A percentile compares a stretch with the other conserved stretches of the same genome.
These are phyloP conservation scores for Wickerhamomyces tratensis DNA, from an alignment of 805 yeast species.

Conservation along the genomic window DNA sequence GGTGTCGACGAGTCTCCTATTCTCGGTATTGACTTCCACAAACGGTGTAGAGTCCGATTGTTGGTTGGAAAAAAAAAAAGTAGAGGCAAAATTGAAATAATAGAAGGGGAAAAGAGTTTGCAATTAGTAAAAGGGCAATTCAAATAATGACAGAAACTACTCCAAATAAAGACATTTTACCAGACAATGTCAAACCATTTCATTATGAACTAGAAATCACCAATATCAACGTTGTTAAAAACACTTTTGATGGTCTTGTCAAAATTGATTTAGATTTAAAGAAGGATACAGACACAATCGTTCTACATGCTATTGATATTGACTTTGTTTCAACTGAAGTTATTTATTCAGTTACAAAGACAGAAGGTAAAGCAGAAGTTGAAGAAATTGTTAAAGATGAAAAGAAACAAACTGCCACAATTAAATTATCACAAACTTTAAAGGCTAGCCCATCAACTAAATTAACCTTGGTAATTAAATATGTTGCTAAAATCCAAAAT, in stretches of 20 bases:
- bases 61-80: too few species aligned
- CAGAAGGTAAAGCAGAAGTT: constrained; percentile 12
- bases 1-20: too few species aligned
- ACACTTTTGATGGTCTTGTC: constrained; percentile 48
- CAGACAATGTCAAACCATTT: constrained; percentile 54
- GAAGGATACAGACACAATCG: constrained; percentile 34
- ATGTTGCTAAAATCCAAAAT: constrained; percentile 52
- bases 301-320: constrained; percentile 54
- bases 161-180: constrained; percentile 36
- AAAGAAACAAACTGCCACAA: constrained; percentile 51
- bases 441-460: constrained; percentile 24
- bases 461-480: constrained; percentile 37
- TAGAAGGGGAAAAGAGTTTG: too few species aligned
- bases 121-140: too few species aligned
- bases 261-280: constrained; percentile 42
- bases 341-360: constrained; percentile 25
- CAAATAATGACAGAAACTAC: background rate
- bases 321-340: constrained; percentile 38
- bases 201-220: constrained; percentile 57
- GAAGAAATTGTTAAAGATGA: constrained; percentile 31
- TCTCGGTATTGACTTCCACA: too few species aligned
- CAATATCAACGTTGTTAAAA: constrained; percentile 48
- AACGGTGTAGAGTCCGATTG: too few species aligned
- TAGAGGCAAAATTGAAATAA: too few species aligned
- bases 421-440: constrained; percentile 39